Evolutionary conservation across 352 stramenopile genomes (phyloP).

Genomic region (Globisporangium cylindrosporum): DNA sequence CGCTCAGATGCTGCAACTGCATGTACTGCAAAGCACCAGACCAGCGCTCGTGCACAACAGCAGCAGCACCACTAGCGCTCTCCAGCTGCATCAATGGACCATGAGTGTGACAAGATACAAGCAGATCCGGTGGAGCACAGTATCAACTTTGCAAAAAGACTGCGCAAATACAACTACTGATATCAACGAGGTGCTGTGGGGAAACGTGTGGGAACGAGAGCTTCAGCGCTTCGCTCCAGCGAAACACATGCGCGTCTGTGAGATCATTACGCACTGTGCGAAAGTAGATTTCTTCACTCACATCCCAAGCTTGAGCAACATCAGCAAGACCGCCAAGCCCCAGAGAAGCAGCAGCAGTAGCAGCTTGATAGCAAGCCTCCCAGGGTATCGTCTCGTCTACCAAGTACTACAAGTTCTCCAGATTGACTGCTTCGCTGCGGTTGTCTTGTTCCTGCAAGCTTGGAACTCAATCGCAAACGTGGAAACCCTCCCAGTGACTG

Average conservation of each 20-base stretch:
- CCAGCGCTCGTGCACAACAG: not conserved
- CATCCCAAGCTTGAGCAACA: not conserved
- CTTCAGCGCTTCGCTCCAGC: constrained; percentile 9
- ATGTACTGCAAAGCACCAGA: not conserved
- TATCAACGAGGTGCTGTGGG: constrained; percentile 26
- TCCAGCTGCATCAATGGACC: not conserved
- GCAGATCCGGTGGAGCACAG: constrained; percentile 6
- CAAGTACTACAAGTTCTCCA: constrained; percentile 5
- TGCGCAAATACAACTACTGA: too few relatives aligned
- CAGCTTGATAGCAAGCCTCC: not conserved
- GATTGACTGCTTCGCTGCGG: not conserved
- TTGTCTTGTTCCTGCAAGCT: constrained; percentile 10
- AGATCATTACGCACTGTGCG: constrained; percentile 33
- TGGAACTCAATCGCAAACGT: not conserved
- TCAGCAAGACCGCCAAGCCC: not conserved
- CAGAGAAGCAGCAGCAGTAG: not conserved
- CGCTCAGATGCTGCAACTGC: not conserved
- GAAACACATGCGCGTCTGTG: constrained; percentile 17
- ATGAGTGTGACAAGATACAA: constrained; percentile 1
- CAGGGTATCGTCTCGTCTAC: constrained; percentile 24
- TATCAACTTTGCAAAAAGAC: not conserved
- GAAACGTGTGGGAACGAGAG: constrained; percentile 35
- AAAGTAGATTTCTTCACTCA: constrained; percentile 30
- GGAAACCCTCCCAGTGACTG: not conserved
- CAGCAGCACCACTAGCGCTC: not conserved